A percentile compares a stretch with the other conserved stretches of the same genome.
Evolutionary conservation across 192 early-diverging fungal genomes (phyloP).

Genomic region (Podila verticillata): DNA sequence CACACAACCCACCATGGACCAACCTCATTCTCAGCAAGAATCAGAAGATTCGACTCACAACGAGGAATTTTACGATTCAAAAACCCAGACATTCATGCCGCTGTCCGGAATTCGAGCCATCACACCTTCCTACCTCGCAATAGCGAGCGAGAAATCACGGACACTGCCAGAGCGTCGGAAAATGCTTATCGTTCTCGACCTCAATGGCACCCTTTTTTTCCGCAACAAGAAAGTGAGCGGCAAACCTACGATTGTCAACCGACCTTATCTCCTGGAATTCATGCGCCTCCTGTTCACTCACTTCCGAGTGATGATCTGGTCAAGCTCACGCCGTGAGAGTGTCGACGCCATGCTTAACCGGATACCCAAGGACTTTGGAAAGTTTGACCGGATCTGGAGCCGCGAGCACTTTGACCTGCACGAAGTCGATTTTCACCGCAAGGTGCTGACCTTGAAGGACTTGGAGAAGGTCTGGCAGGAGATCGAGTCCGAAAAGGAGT

Average conservation of each 20-base stretch:
- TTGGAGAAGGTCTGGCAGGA: conserved; percentile 63
- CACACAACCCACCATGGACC: background rate
- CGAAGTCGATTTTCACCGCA: conserved; percentile 45
- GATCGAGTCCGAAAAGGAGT: conserved; percentile 25
- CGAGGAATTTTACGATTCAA: conserved; percentile 4
- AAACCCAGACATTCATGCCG: conserved; percentile 12
- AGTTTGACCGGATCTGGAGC: conserved; percentile 64
- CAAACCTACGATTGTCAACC: conserved; percentile 23
- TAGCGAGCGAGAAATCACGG: background rate
- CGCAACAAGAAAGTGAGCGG: conserved; percentile 12
- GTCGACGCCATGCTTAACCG: conserved; percentile 63
- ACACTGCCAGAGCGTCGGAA: conserved; percentile 5
- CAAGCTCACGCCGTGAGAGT: conserved; percentile 65
- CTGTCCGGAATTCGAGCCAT: conserved; percentile 28
- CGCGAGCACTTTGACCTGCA: conserved; percentile 60
- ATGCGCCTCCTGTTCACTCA: conserved; percentile 61
- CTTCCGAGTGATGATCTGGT: conserved; percentile 82
- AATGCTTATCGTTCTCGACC: conserved; percentile 71
- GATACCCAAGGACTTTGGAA: conserved; percentile 49
- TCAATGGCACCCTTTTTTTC: conserved; percentile 75
- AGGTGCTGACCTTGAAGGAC: conserved; percentile 68
- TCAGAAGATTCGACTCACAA: background rate
- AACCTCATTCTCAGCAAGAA: background rate
- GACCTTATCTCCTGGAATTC: conserved; percentile 65
- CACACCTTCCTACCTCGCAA: conserved; percentile 5